Base-by-base conservation (phyloP, 2,329 filamentous ascomycete species). In the Dactylellina haptotyla region DNA sequence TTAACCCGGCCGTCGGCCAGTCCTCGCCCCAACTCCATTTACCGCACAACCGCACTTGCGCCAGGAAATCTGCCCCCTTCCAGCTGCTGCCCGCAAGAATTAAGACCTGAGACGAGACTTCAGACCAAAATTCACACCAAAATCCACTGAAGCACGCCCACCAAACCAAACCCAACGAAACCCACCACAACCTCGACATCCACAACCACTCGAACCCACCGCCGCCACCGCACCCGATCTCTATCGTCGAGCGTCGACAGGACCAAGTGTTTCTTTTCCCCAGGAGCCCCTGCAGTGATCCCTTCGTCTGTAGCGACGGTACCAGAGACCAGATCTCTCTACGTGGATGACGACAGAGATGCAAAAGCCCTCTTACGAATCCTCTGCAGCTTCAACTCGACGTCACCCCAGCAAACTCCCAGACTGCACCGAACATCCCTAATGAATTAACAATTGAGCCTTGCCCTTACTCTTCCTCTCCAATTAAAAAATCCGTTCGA, bases 11-110 rank as follows among this genome's bases (percentile, higher is more conserved):
- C 69, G 69, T 41, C 54, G 56, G 69, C 69, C 69, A 66, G 65
- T 48, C 53, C 30, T 66, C 53, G 51, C 67, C 61, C 61, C 32
- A 61, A 66, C 51, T 50, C 48, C 69, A 73, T 66, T 65, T 66
- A 73, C 69, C 69, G 69, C 69, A 64, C 69, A 73, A 73, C 50
- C 69, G 69, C 69, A 50, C 48, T 66, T 62, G 61, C 69, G 69
- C 69, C 67, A 54, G 54, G 61, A n/a, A 10, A 14, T 14, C 32
- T 34, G 32, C 48, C 32, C 34, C 39, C 50, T 62, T 62, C 57
- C 67, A 46, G 32, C 54, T 6, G 6, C 32, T 53, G 67, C 66
- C 66, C 39, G 57, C 65, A 58, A 59, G 45, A 62, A 16, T 39
- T n/a, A 32, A n/a, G n/a, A n/a, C n/a, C n/a, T n/a, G n/a, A n/a